Conservation (phyloP, 1,284 basidiomycete species). For the Ceraceosorus guamensis region DNA sequence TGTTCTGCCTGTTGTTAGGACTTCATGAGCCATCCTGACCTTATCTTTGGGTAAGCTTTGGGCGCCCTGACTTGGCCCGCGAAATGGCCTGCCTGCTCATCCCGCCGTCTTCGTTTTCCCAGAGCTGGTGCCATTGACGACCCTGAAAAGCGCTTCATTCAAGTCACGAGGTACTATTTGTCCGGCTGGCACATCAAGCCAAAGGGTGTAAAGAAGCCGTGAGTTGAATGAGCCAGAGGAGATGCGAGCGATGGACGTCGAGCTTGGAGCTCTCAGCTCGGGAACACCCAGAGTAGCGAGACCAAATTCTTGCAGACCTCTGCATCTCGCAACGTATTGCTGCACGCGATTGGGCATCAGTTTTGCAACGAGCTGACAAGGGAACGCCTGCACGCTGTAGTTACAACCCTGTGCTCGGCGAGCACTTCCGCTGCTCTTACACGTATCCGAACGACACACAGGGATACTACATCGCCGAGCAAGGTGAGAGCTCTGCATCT, state of each 20-base stretch:
- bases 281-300: too few species aligned
- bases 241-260: background rate
- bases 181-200: constrained; percentile 99
- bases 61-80: background rate
- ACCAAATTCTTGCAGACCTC: too few species aligned
- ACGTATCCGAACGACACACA: constrained; percentile 83
- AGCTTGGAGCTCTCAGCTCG: too few species aligned
- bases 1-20: constrained; percentile 52
- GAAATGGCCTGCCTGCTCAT: background rate
- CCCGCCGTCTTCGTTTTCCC: background rate
- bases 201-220: constrained; percentile 97
- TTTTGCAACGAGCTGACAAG: background rate
- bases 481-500: constrained; percentile 56
- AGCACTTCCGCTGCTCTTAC: constrained; percentile 94
- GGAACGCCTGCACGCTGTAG: background rate
- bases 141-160: constrained; percentile 82
- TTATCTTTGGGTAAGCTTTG: constrained; percentile 77
- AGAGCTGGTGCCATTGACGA: constrained; percentile 67
- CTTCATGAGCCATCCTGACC: constrained; percentile 97
- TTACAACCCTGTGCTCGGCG: constrained; percentile 93
- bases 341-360: background rate
- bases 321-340: too few species aligned
- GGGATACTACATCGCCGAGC: constrained; percentile 95
- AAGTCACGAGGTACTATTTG: constrained; percentile 87
- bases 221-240: constrained; percentile 4